Base-by-base conservation (phyloP, 139 green algal genomes). In the Yamagishiella unicocca region DNA sequence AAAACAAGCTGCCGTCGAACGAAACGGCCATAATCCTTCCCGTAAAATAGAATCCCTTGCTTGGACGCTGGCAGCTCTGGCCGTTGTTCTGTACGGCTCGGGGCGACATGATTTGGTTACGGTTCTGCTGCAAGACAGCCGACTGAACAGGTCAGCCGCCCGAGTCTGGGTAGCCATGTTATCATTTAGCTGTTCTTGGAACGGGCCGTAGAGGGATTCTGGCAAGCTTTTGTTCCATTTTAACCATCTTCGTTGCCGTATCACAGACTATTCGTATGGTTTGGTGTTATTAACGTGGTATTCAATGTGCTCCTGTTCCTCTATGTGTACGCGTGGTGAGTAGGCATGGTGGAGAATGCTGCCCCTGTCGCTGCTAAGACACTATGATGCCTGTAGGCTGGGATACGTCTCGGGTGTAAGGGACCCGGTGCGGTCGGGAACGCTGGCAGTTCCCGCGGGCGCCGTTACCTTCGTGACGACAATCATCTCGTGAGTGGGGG, bases 281-380 rank as follows among this genome's bases (percentile, higher is more conserved):
- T 83, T 4, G 75, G 75, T 19, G 7, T 71, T 33, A 38, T 83
- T 37, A 83, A 68, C 54, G 22, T 46, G 4, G 37, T 70, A 7
- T 22, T 50, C 53, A 83, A 83, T 64, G 75, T 29, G 12, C 37
- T 83, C 12, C 46, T 83, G 19, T 83, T 83, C 75, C 75, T 83
- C 12, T 83, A 83, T 33, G 75, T 70, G 2, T 70, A 83, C 54
- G 75, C 9, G 35, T 83, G 75, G 75, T 83, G 25, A 31, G 74
- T 46, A 45, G 21, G 22, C 29, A 71, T 2, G 12, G n/a, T n/a
- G n/a, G n/a, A n/a, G n/a, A n/a, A n/a, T n/a, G n/a, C n/a, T n/a
- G n/a, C n/a, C n/a, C n/a, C n/a, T n/a, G n/a, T n/a, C n/a, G n/a
- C n/a, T n/a, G n/a, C n/a, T n/a, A n/a, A n/a, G n/a, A n/a, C n/a